phyloP scores from a whole-genome alignment of 352 stramenopile species.

The Pythium insidiosum region DNA sequence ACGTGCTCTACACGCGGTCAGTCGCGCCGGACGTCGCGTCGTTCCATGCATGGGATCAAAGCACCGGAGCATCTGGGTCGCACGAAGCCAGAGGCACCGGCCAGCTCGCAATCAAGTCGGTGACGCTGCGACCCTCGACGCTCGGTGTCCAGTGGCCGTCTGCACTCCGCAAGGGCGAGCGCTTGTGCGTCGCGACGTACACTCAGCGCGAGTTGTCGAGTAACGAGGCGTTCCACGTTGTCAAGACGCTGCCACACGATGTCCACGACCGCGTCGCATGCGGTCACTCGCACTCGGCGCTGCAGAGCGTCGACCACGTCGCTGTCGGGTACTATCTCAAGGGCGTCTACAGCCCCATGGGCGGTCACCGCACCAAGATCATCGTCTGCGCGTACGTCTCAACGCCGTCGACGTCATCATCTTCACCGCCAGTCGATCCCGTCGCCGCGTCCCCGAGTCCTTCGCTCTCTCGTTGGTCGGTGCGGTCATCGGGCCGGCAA shows the following conservation, averaged over 20 bases:
- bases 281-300: constrained; percentile 12
- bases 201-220: constrained; percentile 25
- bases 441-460: constrained; percentile 6
- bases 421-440: constrained; percentile 4
- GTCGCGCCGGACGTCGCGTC: no score
- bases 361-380: constrained; percentile 39
- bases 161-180: constrained; percentile 27
- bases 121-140: constrained; percentile 29
- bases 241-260: constrained; percentile 47
- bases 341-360: constrained; percentile 38
- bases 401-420: background rate
- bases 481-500: no score
- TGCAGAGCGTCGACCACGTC: constrained; percentile 40
- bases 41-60: no score
- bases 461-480: background rate
- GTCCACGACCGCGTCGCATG: constrained; percentile 30
- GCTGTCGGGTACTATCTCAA: constrained; percentile 55
- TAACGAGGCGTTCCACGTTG: constrained; percentile 54
- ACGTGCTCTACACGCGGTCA: constrained; percentile 31
- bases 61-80: background rate
- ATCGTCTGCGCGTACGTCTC: constrained; percentile 48
- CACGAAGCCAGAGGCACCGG: no score
- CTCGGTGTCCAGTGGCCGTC: constrained; percentile 21
- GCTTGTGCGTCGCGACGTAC: constrained; percentile 54
- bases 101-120: constrained; percentile 34